Evolutionary conservation across 768 basidiomycete species (phyloP).

Genomic region (Tylopilus rubrobrunneus): DNA sequence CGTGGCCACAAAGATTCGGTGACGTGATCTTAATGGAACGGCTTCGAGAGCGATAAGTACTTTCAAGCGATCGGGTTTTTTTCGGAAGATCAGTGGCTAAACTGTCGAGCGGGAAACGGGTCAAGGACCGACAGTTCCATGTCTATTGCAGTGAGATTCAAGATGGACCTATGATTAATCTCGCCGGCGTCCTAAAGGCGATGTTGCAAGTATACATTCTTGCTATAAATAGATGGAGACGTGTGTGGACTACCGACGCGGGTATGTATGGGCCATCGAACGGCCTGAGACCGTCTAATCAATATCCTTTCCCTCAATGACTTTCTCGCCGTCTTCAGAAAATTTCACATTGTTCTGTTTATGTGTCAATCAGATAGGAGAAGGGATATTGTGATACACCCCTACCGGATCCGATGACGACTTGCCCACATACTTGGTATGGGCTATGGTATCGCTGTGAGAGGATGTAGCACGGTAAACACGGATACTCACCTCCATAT

Average conservation of each 20-base stretch:
- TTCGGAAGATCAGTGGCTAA: no score
- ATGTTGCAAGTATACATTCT: neutral
- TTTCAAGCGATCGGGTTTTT: no score
- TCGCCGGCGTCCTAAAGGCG: no score
- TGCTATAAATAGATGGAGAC: neutral
- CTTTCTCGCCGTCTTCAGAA: conserved; percentile 70
- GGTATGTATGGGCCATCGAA: neutral
- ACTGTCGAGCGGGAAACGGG: no score
- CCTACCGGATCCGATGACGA: conserved; percentile 46
- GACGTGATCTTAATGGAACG: no score
- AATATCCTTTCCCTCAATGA: conserved; percentile 49
- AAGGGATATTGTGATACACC: neutral
- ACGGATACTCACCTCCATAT: conserved; percentile 62
- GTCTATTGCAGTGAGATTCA: no score
- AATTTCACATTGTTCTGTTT: conserved; percentile 70
- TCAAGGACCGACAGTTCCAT: no score
- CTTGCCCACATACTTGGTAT: conserved; percentile 83
- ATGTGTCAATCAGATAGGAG: neutral
- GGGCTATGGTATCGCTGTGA: conserved; percentile 44
- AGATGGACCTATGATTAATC: no score
- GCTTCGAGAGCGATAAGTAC: no score
- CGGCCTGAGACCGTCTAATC: conserved; percentile 5
- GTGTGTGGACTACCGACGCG: neutral
- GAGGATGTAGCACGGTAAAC: no score
- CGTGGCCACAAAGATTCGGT: no score